These are phyloP conservation scores for Sarocladium kiliense DNA, from an alignment of 2,329 filamentous ascomycete genomes.

Conservation along the genomic window DNA sequence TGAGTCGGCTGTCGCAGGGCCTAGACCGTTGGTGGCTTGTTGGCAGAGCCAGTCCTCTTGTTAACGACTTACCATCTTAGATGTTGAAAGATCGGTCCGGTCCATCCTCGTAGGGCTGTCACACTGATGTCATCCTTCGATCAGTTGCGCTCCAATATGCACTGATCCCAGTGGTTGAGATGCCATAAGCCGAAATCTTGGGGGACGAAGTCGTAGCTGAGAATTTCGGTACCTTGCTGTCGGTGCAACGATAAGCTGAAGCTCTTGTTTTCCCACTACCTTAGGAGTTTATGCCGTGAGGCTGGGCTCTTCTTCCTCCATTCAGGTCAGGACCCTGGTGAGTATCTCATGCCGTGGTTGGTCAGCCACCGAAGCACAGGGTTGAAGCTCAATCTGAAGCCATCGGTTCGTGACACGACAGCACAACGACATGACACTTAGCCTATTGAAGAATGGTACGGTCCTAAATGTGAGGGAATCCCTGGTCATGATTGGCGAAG, in stretches of 20 bases:
- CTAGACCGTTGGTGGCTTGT: constrained; percentile 3
- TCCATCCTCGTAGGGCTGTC: background rate
- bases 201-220: too few relatives aligned
- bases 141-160: background rate
- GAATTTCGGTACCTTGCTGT: too few relatives aligned
- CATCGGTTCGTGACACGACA: background rate
- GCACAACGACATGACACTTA: background rate
- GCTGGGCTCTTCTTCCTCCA: too few relatives aligned
- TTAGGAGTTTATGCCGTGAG: too few relatives aligned
- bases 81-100: background rate
- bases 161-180: too few relatives aligned
- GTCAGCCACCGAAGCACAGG: background rate
- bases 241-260: too few relatives aligned
- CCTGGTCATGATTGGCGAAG: background rate
- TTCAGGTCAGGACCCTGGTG: too few relatives aligned
- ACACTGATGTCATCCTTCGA: background rate
- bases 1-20: background rate
- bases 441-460: background rate
- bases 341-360: background rate
- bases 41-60: background rate
- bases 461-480: background rate
- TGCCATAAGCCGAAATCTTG: too few relatives aligned
- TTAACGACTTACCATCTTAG: background rate
- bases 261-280: too few relatives aligned
- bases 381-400: background rate